Percentiles rank a stretch among this genome's conserved stretches.
phyloP scores from a whole-genome alignment of 2,329 filamentous ascomycete species.

The Escovopsis weberi region DNA sequence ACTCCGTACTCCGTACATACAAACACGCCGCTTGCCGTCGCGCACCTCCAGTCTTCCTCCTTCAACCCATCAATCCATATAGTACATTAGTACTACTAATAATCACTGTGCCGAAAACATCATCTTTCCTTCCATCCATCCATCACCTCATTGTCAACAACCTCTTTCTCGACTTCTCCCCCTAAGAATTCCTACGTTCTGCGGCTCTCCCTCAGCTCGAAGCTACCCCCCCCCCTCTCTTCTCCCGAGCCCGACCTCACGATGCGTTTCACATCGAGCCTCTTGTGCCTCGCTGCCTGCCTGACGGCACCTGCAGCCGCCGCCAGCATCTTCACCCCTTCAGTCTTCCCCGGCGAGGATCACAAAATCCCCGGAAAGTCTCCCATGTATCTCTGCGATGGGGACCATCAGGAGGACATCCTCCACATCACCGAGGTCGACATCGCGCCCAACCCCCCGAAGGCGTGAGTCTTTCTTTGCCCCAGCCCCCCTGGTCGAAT shows the following conservation, averaged over 20 bases:
- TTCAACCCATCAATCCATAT: too few species aligned
- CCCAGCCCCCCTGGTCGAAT: too few species aligned
- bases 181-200: too few species aligned
- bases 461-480: conserved; percentile 44
- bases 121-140: conserved; percentile 1
- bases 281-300: conserved; percentile 31
- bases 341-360: conserved; percentile 26
- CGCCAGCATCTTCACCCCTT: conserved; percentile 25
- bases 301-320: conserved; percentile 28
- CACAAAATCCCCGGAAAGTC: conserved; percentile 70
- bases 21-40: too few species aligned
- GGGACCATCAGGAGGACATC: conserved; percentile 53
- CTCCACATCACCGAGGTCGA: conserved; percentile 68
- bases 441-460: conserved; percentile 71
- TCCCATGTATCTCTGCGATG: conserved; percentile 63
- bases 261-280: conserved; percentile 25
- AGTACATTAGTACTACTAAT: too few species aligned
- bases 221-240: background rate
- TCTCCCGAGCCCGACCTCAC: conserved; percentile 3
- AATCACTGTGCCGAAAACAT: conserved; percentile 2
- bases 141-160: background rate
- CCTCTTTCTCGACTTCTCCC: background rate
- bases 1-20: too few species aligned
- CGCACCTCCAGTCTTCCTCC: too few species aligned
- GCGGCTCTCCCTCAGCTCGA: too few species aligned